Percentiles rank a stretch among this genome's conserved stretches.
phyloP scores from a whole-genome alignment of 306 rosid species.

The Cucurbita ficifolia region DNA sequence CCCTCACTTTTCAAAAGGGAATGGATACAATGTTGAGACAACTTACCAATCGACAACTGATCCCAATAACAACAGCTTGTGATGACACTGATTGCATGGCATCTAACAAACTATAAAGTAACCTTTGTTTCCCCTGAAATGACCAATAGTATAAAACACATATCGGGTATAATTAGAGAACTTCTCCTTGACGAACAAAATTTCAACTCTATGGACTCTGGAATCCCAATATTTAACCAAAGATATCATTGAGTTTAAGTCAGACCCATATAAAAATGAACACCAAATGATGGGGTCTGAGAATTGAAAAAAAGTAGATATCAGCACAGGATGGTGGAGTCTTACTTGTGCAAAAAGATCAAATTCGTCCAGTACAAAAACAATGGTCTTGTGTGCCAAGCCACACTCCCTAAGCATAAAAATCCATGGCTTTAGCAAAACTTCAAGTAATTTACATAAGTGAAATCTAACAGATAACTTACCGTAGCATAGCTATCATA shows the following conservation, averaged over 20 bases:
- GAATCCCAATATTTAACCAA: background rate
- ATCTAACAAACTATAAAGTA: slow-evolving; percentile 85
- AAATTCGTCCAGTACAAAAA: slow-evolving; percentile 81
- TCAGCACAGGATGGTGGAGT: background rate
- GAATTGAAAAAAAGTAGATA: background rate
- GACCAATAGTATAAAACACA: background rate
- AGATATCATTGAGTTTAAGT: background rate
- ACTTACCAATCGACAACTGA: slow-evolving; percentile 75
- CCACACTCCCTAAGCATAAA: slow-evolving; percentile 71
- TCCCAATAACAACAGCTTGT: slow-evolving; percentile 82
- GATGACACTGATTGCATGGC: slow-evolving; percentile 86
- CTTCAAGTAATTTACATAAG: background rate
- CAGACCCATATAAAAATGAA: background rate
- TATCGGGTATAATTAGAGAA: background rate
- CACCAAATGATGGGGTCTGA: slow-evolving; percentile 11
- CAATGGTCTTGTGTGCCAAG: slow-evolving; percentile 76
- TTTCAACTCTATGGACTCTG: background rate
- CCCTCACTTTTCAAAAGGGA: background rate
- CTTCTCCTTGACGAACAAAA: background rate
- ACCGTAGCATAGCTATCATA: slow-evolving; percentile 82
- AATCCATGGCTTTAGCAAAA: slow-evolving; percentile 11
- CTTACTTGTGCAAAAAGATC: slow-evolving; percentile 90
- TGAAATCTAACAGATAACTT: slow-evolving; percentile 18
- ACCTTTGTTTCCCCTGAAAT: slow-evolving; percentile 72
- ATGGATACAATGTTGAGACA: slow-evolving; percentile 15